These are phyloP conservation scores for Bretziella fagacearum DNA, from an alignment of 2,329 filamentous ascomycete genomes.

Conservation along the genomic window DNA sequence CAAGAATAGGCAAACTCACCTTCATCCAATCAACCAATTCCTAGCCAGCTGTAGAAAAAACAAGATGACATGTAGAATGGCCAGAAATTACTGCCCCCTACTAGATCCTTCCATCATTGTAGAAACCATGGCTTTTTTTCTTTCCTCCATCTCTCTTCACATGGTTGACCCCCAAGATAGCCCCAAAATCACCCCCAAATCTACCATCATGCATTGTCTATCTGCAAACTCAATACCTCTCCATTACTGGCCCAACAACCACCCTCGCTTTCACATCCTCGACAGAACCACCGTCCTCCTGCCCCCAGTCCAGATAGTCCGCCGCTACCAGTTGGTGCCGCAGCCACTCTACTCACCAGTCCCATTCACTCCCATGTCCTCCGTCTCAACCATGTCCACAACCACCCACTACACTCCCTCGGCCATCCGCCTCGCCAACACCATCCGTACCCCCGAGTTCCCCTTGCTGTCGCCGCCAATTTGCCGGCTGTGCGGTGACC, in stretches of 20 bases:
- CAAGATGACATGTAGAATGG: no score
- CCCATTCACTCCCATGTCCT: neutral
- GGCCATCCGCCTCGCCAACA: conserved; percentile 2
- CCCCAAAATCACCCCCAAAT: no score
- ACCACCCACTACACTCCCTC: neutral
- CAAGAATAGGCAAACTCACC: no score
- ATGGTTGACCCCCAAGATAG: no score
- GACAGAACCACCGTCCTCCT: neutral
- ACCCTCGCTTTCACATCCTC: conserved; percentile 3
- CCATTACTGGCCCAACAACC: neutral
- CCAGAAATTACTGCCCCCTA: no score
- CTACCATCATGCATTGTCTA: no score
- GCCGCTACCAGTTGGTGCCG: conserved; percentile 5
- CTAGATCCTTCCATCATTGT: no score
- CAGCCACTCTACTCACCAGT: neutral
- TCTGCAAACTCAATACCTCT: no score
- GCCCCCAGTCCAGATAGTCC: conserved; percentile 7
- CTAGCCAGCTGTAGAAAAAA: no score
- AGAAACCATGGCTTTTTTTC: no score
- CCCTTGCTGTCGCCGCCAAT: conserved; percentile 10
- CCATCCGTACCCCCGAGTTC: conserved; percentile 10
- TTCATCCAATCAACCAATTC: no score
- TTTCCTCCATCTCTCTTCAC: no score
- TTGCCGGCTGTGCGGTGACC: conserved; percentile 10
- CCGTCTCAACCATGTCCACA: neutral